phyloP scores from a whole-genome alignment of 2,329 filamentous ascomycete species.

The Talaromyces islandicus region DNA sequence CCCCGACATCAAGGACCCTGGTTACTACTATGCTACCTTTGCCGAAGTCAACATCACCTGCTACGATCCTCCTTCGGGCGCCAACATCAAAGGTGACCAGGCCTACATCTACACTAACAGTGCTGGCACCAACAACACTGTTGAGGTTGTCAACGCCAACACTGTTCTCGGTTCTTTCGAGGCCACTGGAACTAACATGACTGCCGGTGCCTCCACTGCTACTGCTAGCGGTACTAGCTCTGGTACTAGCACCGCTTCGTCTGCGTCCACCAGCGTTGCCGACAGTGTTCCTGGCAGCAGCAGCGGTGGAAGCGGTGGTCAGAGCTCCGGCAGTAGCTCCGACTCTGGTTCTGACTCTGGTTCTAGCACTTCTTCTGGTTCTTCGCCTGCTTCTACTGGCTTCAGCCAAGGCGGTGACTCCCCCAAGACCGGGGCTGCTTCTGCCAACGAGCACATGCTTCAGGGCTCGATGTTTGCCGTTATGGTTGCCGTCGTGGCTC shows the following conservation, averaged over 20 bases:
- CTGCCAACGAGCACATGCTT: constrained; percentile 35
- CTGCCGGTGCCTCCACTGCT: constrained; percentile 30
- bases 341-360: constrained; percentile 13
- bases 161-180: constrained; percentile 74
- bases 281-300: constrained; percentile 27
- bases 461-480: constrained; percentile 40
- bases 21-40: constrained; percentile 84
- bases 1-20: constrained; percentile 70
- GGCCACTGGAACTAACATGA: constrained; percentile 74
- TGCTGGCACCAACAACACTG: constrained; percentile 66
- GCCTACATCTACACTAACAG: constrained; percentile 70
- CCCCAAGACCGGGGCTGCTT: constrained; percentile 21
- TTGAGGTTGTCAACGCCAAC: constrained; percentile 66
- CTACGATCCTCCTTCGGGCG: constrained; percentile 74
- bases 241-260: not conserved
- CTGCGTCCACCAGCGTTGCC: constrained; percentile 8
- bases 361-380: not conserved
- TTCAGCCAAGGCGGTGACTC: constrained; percentile 25
- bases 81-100: constrained; percentile 51
- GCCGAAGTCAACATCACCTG: constrained; percentile 75
- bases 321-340: constrained; percentile 14
- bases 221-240: not conserved
- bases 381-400: constrained; percentile 15
- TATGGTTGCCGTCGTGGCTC: constrained; percentile 39
- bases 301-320: constrained; percentile 21